Percentiles rank a stretch among this genome's conserved stretches.
Evolutionary conservation across 805 yeast genomes (phyloP).

Genomic region (Candida ponderosae): DNA sequence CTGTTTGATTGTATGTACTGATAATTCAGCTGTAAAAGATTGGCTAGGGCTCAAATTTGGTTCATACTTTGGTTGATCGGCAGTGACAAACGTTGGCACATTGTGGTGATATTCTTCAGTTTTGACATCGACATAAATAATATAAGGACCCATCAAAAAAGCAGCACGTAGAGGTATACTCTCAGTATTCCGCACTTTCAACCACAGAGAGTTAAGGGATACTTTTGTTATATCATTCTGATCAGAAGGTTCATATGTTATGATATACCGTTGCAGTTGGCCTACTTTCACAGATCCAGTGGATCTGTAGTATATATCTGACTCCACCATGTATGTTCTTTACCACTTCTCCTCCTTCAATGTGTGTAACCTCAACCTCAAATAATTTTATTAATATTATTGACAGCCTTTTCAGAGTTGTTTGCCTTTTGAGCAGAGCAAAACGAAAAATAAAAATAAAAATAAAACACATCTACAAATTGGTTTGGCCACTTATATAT

Average conservation of each 20-base stretch:
- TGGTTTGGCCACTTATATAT: too few species aligned
- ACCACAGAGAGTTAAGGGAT: conserved; percentile 31
- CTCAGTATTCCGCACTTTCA: conserved; percentile 57
- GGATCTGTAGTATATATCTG: conserved; percentile 27
- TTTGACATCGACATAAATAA: conserved; percentile 64
- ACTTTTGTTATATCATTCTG: conserved; percentile 16
- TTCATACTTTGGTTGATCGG: conserved; percentile 71
- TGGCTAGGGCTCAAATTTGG: conserved; percentile 69
- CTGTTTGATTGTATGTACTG: conserved; percentile 54
- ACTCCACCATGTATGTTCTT: background rate
- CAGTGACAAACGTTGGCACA: conserved; percentile 49
- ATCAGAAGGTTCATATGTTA: conserved; percentile 38
- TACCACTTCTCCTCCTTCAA: too few species aligned
- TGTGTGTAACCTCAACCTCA: too few species aligned
- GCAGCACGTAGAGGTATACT: conserved; percentile 61
- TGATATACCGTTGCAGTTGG: conserved; percentile 46
- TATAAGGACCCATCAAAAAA: conserved; percentile 66
- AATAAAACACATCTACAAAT: too few species aligned
- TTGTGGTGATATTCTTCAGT: conserved; percentile 46
- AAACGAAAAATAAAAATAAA: too few species aligned
- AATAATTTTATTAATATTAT: too few species aligned
- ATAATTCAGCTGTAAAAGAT: conserved; percentile 47
- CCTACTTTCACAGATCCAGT: conserved; percentile 46
- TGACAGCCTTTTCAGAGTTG: too few species aligned
- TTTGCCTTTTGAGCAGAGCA: too few species aligned